Percentiles rank a stretch among this genome's conserved stretches.
Conservation (phyloP, 1,139 yeast species). For the Lodderomyces margitis region DNA sequence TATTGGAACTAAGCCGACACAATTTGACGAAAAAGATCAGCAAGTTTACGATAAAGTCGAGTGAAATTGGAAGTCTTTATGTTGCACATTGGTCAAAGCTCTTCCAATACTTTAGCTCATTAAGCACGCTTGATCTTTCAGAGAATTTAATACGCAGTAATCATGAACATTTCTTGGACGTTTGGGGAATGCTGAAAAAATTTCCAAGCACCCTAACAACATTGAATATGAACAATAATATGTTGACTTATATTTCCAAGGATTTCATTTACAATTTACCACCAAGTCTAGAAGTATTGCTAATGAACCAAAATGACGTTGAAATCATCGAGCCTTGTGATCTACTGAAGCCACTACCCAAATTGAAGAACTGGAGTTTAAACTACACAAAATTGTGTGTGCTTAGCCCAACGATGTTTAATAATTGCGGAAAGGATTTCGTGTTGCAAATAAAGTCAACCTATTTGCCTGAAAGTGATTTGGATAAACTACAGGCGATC, state of each 20-base stretch:
- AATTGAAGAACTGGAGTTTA: slow-evolving; percentile 17
- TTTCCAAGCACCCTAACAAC: slow-evolving; percentile 29
- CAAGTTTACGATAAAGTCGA: slow-evolving; percentile 26
- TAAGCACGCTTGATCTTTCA: slow-evolving; percentile 25
- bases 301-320: slow-evolving; percentile 15
- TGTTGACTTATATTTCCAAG: slow-evolving; percentile 21
- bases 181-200: slow-evolving; percentile 22
- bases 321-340: slow-evolving; percentile 14
- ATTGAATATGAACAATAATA: slow-evolving; percentile 29
- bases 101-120: slow-evolving; percentile 24
- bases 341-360: slow-evolving; percentile 18
- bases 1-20: slow-evolving; percentile 12
- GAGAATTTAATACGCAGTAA: slow-evolving; percentile 26
- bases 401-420: slow-evolving; percentile 17
- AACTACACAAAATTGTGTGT: slow-evolving; percentile 16
- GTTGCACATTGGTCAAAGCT: slow-evolving; percentile 34
- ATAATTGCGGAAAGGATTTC: slow-evolving; percentile 12
- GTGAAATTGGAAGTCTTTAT: slow-evolving; percentile 39
- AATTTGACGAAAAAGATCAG: slow-evolving; percentile 21
- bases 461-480: slow-evolving; percentile 9
- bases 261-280: slow-evolving; percentile 30
- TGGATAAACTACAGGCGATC: slow-evolving; percentile 8
- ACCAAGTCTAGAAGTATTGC: slow-evolving; percentile 22
- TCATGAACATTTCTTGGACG: slow-evolving; percentile 20
- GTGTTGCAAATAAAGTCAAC: slow-evolving; percentile 11